These are phyloP conservation scores for Thermomucor indicae-seudaticae DNA, from an alignment of 371 early-diverging fungal species.

Conservation along the genomic window DNA sequence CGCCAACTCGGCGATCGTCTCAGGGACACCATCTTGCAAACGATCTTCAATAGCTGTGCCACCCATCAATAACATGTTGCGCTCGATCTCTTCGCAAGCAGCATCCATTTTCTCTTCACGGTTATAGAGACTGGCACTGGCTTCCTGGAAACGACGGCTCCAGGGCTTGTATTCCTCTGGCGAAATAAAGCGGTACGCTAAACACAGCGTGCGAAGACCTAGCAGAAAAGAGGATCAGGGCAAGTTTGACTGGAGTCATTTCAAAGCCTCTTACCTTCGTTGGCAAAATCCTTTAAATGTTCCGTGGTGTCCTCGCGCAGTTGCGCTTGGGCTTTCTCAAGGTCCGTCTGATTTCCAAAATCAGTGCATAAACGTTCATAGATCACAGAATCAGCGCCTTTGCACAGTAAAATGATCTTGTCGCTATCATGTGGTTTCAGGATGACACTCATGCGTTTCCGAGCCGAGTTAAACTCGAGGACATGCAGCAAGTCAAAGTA, in stretches of 20 bases:
- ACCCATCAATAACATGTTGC: constrained; percentile 68
- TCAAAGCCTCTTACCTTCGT: constrained; percentile 53
- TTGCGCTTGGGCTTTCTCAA: constrained; percentile 16
- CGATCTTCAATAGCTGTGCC: constrained; percentile 93
- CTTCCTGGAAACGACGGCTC: constrained; percentile 71
- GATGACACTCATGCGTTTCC: constrained; percentile 73
- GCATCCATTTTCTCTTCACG: constrained; percentile 78
- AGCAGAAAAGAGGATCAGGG: constrained; percentile 7
- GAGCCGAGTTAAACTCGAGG: constrained; percentile 65
- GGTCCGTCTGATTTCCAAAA: constrained; percentile 21
- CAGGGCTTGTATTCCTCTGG: constrained; percentile 76
- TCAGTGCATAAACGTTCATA: constrained; percentile 41
- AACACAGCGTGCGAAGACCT: constrained; percentile 88
- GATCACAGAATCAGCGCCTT: constrained; percentile 80
- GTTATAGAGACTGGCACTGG: constrained; percentile 73
- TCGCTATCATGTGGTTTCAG: constrained; percentile 47
- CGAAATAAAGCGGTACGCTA: constrained; percentile 75
- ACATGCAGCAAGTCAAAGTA: constrained; percentile 53
- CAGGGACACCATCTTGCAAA: constrained; percentile 92
- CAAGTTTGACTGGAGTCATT: too few species aligned
- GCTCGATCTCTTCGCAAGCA: constrained; percentile 79
- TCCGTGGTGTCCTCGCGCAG: constrained; percentile 44
- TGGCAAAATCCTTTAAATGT: constrained; percentile 85
- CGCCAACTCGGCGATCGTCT: constrained; percentile 84
- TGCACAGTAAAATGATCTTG: constrained; percentile 61